Conservation (phyloP, 176 grass and related monocot species). For the Aegilops bicornis region DNA sequence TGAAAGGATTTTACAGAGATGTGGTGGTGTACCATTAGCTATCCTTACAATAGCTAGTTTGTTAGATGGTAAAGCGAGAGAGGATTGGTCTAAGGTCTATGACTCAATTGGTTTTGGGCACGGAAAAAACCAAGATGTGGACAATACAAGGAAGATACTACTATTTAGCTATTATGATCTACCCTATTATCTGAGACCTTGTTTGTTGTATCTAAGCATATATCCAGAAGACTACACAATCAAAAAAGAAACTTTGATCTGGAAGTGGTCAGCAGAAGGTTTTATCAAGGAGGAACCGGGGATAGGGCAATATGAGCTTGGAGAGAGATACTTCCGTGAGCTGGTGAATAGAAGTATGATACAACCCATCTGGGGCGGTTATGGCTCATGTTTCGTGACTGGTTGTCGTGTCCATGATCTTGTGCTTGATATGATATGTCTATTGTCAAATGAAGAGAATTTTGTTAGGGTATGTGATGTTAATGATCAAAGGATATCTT, state of each 20-base stretch:
- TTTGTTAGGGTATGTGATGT: not conserved
- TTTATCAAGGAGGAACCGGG: not conserved
- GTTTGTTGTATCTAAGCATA: slow-evolving; percentile 5
- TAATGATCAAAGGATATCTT: not conserved
- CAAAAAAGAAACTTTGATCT: not conserved
- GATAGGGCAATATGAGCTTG: not conserved
- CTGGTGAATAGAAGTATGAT: slow-evolving; percentile 20
- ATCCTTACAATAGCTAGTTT: too few species aligned
- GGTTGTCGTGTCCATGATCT: not conserved
- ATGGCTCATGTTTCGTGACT: too few species aligned
- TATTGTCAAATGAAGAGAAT: not conserved
- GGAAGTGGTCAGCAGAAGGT: not conserved
- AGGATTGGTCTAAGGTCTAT: too few species aligned
- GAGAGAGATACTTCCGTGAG: slow-evolving; percentile 12
- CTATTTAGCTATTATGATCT: slow-evolving; percentile 12
- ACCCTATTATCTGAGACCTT: not conserved
- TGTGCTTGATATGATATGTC: not conserved
- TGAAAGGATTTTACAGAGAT: too few species aligned
- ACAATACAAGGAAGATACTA: not conserved
- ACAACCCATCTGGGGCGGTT: not conserved
- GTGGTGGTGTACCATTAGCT: too few species aligned
- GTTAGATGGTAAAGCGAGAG: too few species aligned
- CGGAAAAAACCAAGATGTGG: too few species aligned
- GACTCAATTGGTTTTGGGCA: too few species aligned
- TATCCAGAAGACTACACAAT: not conserved